Evolutionary conservation across 352 stramenopile species (phyloP).

Genomic region (Phytopythium helicoides): DNA sequence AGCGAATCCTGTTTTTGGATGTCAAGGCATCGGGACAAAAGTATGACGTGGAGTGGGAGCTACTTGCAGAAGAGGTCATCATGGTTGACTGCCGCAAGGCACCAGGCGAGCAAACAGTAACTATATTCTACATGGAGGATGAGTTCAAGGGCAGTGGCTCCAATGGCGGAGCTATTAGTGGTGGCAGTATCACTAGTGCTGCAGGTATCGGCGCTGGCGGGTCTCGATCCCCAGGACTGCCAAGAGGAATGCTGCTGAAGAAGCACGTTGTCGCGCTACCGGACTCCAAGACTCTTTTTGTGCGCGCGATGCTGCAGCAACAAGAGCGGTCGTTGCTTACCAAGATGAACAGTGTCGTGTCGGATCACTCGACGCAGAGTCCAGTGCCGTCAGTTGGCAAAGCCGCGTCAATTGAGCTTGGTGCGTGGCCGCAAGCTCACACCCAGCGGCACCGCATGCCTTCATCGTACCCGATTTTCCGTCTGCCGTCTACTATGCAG

Average conservation of each 20-base stretch:
- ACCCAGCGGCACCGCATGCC: conserved; percentile 30
- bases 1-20: conserved; percentile 76
- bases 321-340: conserved; percentile 74
- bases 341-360: conserved; percentile 43
- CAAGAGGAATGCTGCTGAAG: conserved; percentile 69
- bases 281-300: conserved; percentile 74
- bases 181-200: conserved; percentile 12
- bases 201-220: conserved; percentile 12
- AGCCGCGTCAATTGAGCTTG: conserved; percentile 43
- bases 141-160: conserved; percentile 32
- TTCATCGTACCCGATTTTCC: conserved; percentile 68
- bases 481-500: conserved; percentile 34
- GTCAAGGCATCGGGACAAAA: conserved; percentile 55
- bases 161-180: conserved; percentile 10
- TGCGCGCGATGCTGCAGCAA: conserved; percentile 85
- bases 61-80: conserved; percentile 76
- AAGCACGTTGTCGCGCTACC: conserved; percentile 75
- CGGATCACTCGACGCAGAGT: conserved; percentile 12
- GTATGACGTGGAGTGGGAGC: conserved; percentile 80
- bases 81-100: conserved; percentile 62
- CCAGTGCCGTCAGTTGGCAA: conserved; percentile 27
- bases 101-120: conserved; percentile 26
- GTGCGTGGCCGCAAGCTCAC: conserved; percentile 25
- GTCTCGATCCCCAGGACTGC: conserved; percentile 28
- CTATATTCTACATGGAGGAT: conserved; percentile 76